Percentiles rank a stretch among this genome's conserved stretches.
These are phyloP conservation scores for Pestalotiopsis sp. DNA, from an alignment of 2,329 filamentous ascomycete species.

Conservation along the genomic window DNA sequence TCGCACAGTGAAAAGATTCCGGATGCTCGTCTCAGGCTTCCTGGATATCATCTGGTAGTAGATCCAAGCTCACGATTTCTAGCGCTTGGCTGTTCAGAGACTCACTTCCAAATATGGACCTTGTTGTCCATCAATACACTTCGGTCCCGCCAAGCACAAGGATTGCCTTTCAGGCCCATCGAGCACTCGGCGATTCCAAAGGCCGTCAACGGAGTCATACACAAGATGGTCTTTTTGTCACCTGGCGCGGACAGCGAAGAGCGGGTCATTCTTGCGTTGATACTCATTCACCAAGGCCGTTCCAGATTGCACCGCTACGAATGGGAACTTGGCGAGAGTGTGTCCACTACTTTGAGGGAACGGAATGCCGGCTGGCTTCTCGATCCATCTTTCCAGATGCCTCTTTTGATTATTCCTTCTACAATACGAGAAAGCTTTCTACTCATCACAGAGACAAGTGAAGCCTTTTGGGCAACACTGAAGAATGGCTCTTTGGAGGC, in stretches of 20 bases:
- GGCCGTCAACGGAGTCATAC: conserved; percentile 70
- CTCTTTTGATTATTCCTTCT: conserved; percentile 72
- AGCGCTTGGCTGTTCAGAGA: conserved; percentile 72
- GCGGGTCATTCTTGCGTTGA: conserved; percentile 76
- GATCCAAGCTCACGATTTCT: conserved; percentile 74
- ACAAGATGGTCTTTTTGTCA: conserved; percentile 85
- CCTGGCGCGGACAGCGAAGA: conserved; percentile 67
- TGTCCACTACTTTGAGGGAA: conserved; percentile 46
- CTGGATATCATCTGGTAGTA: conserved; percentile 69
- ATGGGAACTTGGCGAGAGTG: conserved; percentile 57
- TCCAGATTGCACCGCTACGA: conserved; percentile 62
- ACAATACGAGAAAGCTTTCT: conserved; percentile 73
- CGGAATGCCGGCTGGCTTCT: conserved; percentile 55
- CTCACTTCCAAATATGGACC: conserved; percentile 72
- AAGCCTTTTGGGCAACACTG: neutral
- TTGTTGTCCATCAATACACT: conserved; percentile 60
- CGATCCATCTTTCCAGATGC: conserved; percentile 57
- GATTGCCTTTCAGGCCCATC: conserved; percentile 61
- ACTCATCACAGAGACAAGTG: conserved; percentile 63
- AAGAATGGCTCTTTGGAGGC: conserved; percentile 42
- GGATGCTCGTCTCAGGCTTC: conserved; percentile 59
- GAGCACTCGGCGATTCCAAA: conserved; percentile 42
- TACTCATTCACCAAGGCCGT: conserved; percentile 50
- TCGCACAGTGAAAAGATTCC: conserved; percentile 62
- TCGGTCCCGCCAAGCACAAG: conserved; percentile 49